Conservation (phyloP, 116 monocot genomes). For the Dioscorea cayenensis region DNA sequence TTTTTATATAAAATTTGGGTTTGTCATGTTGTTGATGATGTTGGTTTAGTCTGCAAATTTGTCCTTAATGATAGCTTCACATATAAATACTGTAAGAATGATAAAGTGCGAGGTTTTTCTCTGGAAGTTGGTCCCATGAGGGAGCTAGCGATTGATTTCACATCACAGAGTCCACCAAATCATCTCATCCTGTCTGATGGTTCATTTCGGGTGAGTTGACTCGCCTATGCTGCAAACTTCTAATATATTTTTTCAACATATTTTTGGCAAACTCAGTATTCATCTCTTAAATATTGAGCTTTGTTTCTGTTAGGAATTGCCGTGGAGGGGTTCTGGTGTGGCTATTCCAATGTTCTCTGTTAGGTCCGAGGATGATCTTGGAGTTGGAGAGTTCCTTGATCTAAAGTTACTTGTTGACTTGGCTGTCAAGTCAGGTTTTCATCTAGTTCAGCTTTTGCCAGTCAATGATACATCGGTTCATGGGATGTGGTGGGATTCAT, state of each 20-base stretch:
- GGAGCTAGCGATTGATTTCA: constrained; percentile 47
- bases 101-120: constrained; percentile 11
- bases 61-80: constrained; percentile 51
- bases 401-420: constrained; percentile 86
- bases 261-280: background rate
- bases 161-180: constrained; percentile 32
- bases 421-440: constrained; percentile 85
- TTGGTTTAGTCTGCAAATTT: background rate
- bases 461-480: constrained; percentile 94
- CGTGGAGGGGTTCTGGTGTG: constrained; percentile 96
- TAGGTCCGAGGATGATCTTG: constrained; percentile 63
- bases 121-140: constrained; percentile 72
- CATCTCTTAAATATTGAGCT: background rate
- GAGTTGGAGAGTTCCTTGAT: constrained; percentile 93
- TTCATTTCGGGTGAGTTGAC: constrained; percentile 51
- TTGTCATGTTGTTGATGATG: background rate
- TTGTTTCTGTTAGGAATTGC: constrained; percentile 36
- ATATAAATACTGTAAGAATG: constrained; percentile 69
- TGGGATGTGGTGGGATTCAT: constrained; percentile 97
- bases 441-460: constrained; percentile 89
- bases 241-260: background rate
- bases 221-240: background rate
- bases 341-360: constrained; percentile 85
- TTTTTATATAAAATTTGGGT: background rate
- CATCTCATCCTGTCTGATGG: constrained; percentile 65